These are phyloP conservation scores for Dysphania ambrosioides DNA, from an alignment of 148 eudicot species.

Conservation along the genomic window DNA sequence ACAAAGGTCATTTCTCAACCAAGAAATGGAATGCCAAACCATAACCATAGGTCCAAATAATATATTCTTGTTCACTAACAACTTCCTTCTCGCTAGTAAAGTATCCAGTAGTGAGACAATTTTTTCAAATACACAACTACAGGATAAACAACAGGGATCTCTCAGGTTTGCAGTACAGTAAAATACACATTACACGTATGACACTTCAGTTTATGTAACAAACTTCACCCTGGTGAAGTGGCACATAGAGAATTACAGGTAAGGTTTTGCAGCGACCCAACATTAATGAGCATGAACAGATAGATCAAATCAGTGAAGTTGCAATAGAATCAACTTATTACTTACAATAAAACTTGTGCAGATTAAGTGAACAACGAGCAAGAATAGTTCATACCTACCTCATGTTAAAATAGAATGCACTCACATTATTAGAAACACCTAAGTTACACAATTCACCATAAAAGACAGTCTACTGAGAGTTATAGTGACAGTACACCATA, in stretches of 20 bases:
- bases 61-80: background rate
- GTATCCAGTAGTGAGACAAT: background rate
- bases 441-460: background rate
- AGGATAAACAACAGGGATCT: background rate
- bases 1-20: background rate
- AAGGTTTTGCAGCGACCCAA: background rate
- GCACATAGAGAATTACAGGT: background rate
- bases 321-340: background rate
- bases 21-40: background rate
- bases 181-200: too few species aligned
- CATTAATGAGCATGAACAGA: background rate
- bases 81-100: too few species aligned
- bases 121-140: too few species aligned
- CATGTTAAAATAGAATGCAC: background rate
- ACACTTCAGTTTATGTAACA: background rate
- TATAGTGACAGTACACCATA: background rate
- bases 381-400: background rate
- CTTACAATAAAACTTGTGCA: background rate
- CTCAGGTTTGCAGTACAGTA: background rate
- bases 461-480: background rate
- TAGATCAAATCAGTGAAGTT: background rate
- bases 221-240: background rate
- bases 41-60: background rate
- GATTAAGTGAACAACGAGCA: constrained; percentile 10
- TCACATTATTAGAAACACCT: background rate